Evolutionary conservation across 345 rosid species (phyloP), one percentile per base, ranked within the genome.

Genomic region (Euphorbia pulcherrima): DNA sequence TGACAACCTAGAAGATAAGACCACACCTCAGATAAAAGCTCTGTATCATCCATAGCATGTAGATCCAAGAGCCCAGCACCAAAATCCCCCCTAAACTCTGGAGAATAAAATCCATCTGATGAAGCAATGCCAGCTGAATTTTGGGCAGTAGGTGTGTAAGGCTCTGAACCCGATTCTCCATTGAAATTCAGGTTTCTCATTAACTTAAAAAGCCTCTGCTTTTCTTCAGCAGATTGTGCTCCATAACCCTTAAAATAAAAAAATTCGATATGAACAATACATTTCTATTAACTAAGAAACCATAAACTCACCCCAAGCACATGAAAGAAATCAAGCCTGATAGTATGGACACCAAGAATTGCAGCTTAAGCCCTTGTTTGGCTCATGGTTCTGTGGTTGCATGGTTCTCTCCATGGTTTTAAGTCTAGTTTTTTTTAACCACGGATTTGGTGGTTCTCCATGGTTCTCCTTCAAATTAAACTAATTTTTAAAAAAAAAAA

Each of bases 21-120:
- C 29, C 73, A 67, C 83, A 94, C 99, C 96, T 95, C 97, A 23
- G 94, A 87, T 29, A 90, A 83, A 81, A 95, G 97, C 82, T 88
- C 97, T 1, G 97, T 92, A 67, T 95, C 97, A 77, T 95, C 99
- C 97, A 95, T 87, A 47, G 97, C 93, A 76, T 95, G 97, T 73
- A 95, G 99, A 83, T 91, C 97, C 75, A 94, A 72, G 66, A 94
- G 93, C 63, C 99, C 99, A 73, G 97, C 97, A 72, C 97, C 99
- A 87, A 91, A 88, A 77, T 94, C 99, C 60, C 97, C 97, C 80
- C 97, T 85, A 64, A 94, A 88, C 52, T 94, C 99, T 0, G 95
- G 87, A 65, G 99, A 88, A 78, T 84, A 89, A 74, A 91, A 82
- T 16, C 93, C 89, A 79, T 94, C 99, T 53, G 90, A 83, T 58